phyloP scores from a whole-genome alignment of 192 early-diverging fungal species.

The Umbelopsis sp. region DNA sequence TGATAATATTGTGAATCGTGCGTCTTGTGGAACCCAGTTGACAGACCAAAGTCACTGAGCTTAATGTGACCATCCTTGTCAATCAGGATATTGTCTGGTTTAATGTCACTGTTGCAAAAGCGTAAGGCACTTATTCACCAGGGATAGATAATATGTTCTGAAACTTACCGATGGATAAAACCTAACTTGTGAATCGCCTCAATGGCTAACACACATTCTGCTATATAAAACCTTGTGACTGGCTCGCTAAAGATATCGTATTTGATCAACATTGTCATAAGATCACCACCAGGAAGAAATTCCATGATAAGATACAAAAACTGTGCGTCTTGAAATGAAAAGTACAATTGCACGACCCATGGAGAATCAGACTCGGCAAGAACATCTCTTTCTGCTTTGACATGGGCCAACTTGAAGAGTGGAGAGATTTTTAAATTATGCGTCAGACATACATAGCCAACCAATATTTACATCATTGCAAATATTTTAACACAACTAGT shows the following conservation, averaged over 20 bases:
- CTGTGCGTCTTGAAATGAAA: constrained; percentile 94
- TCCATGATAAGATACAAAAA: constrained; percentile 99
- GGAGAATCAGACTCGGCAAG: constrained; percentile 94
- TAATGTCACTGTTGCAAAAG: constrained; percentile 63
- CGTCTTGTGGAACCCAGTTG: constrained; percentile 98
- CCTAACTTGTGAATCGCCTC: constrained; percentile 92
- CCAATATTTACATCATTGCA: not conserved
- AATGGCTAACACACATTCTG: constrained; percentile 92
- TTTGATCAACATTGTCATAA: constrained; percentile 99
- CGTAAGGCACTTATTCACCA: not conserved
- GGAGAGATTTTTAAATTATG: not conserved
- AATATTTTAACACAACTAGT: too few relatives aligned
- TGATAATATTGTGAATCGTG: constrained; percentile 98
- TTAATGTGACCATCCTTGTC: constrained; percentile 99
- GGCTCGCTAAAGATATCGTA: constrained; percentile 97
- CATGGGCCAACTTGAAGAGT: constrained; percentile 78
- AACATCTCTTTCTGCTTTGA: constrained; percentile 97
- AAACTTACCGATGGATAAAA: constrained; percentile 85
- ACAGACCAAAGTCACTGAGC: constrained; percentile 99
- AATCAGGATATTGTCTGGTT: constrained; percentile 90
- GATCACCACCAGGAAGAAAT: constrained; percentile 97
- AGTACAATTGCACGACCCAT: constrained; percentile 98
- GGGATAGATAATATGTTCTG: not conserved
- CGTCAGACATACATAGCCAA: too few relatives aligned
- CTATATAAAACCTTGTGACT: constrained; percentile 98